These are phyloP conservation scores for Debaryomycetaceae sp. DNA, from an alignment of 1,139 yeast species.

Conservation along the genomic window DNA sequence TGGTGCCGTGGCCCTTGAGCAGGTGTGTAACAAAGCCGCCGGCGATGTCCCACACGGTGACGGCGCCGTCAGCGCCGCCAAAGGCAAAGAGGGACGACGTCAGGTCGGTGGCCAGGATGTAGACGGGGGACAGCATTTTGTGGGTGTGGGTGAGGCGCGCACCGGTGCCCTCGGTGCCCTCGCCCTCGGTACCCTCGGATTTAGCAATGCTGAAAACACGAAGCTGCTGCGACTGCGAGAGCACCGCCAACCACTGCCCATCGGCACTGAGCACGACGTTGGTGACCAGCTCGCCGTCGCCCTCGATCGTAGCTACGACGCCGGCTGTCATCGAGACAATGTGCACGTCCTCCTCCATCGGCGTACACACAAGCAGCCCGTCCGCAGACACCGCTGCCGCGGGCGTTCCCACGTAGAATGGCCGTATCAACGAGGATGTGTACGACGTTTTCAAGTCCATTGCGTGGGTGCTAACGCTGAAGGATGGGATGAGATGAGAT, in stretches of 20 bases:
- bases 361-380: slow-evolving; percentile 73
- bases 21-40: slow-evolving; percentile 88
- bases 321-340: slow-evolving; percentile 61
- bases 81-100: slow-evolving; percentile 86
- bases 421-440: slow-evolving; percentile 39
- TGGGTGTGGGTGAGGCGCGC: slow-evolving; percentile 28
- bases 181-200: background rate
- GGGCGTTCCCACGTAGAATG: slow-evolving; percentile 84
- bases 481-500: background rate
- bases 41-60: slow-evolving; percentile 88
- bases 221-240: slow-evolving; percentile 82
- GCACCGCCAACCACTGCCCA: slow-evolving; percentile 62
- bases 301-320: slow-evolving; percentile 60
- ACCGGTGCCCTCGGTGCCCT: slow-evolving; percentile 24
- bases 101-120: slow-evolving; percentile 69
- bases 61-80: slow-evolving; percentile 93
- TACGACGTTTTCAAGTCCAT: slow-evolving; percentile 31
- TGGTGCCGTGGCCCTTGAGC: slow-evolving; percentile 92
- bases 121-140: slow-evolving; percentile 74
- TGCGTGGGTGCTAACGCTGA: slow-evolving; percentile 4
- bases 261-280: slow-evolving; percentile 74
- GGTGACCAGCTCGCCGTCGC: slow-evolving; percentile 84
- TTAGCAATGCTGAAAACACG: slow-evolving; percentile 42
- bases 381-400: slow-evolving; percentile 65
- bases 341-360: slow-evolving; percentile 69